Evolutionary conservation across 2,329 filamentous ascomycete species (phyloP).

Genomic region (Fusarium sp.): DNA sequence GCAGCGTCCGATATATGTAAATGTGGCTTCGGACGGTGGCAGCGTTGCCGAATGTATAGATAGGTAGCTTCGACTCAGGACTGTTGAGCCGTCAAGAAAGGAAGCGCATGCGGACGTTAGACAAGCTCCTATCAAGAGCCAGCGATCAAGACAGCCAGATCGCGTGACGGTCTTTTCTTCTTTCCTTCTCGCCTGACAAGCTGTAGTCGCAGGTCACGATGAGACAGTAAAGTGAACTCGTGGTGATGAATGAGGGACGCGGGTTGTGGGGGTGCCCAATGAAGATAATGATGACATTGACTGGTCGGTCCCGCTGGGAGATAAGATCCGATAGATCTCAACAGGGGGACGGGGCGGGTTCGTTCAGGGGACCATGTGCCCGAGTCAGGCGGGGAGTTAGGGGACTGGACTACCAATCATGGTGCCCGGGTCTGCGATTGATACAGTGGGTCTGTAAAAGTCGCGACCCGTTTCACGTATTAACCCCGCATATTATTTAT

Average conservation of each 20-base stretch:
- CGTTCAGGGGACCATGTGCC: constrained; percentile 37
- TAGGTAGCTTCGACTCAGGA: constrained; percentile 20
- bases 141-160: neutral
- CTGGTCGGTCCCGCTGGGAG: constrained; percentile 9
- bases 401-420: constrained; percentile 20
- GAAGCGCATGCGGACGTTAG: constrained; percentile 14
- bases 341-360: constrained; percentile 16
- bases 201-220: constrained; percentile 15
- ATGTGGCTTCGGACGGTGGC: neutral
- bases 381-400: constrained; percentile 39
- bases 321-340: constrained; percentile 35
- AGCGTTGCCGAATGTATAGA: constrained; percentile 23
- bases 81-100: constrained; percentile 28
- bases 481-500: too few relatives aligned
- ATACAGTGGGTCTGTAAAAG: too few relatives aligned
- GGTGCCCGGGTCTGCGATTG: neutral
- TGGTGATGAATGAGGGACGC: constrained; percentile 10
- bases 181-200: constrained; percentile 1
- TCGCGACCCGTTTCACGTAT: too few relatives aligned
- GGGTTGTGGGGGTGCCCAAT: constrained; percentile 19
- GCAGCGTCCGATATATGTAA: neutral
- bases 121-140: constrained; percentile 5
- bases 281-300: constrained; percentile 32
- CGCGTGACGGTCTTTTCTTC: constrained; percentile 24
- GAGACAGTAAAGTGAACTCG: constrained; percentile 13